Percentiles rank a stretch among this genome's conserved stretches.
Conservation (phyloP, 179 eudicot species). For the Corrigiola litoralis region DNA sequence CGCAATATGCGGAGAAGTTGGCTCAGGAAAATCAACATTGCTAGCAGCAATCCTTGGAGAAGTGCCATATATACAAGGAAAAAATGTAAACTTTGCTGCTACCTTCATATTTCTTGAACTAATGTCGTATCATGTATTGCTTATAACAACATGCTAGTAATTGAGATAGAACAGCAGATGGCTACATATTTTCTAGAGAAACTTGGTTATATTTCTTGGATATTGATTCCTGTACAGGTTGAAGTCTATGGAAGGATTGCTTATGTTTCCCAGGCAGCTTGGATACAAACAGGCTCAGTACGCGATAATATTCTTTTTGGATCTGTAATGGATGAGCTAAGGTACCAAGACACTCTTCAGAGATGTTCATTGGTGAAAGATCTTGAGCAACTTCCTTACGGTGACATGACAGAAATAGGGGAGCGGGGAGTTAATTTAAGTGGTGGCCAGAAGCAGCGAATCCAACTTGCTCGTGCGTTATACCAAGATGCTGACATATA, state of each 20-base stretch:
- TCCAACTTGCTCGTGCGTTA: constrained; percentile 72
- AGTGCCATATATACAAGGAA: constrained; percentile 52
- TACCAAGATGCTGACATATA: constrained; percentile 73
- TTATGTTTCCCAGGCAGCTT: constrained; percentile 72
- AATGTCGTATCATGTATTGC: too few relatives aligned
- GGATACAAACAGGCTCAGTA: constrained; percentile 75
- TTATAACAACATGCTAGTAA: too few relatives aligned
- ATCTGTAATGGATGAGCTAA: constrained; percentile 34
- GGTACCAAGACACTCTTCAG: constrained; percentile 58
- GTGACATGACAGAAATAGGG: constrained; percentile 74
- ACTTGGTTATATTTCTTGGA: too few relatives aligned
- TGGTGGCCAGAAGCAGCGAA: constrained; percentile 78
- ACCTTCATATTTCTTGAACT: not conserved
- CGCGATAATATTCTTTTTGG: constrained; percentile 71
- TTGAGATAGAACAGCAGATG: too few relatives aligned
- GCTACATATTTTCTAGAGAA: not conserved
- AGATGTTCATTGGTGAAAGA: constrained; percentile 61
- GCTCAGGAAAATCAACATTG: constrained; percentile 54
- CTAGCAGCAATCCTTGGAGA: constrained; percentile 64
- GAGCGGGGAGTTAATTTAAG: constrained; percentile 81
- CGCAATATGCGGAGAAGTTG: constrained; percentile 63
- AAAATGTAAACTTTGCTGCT: constrained; percentile 42
- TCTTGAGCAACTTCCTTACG: constrained; percentile 58
- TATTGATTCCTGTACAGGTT: constrained; percentile 28
- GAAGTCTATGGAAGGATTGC: constrained; percentile 54